A percentile compares a stretch with the other conserved stretches of the same genome.
Evolutionary conservation across 306 rosid species (phyloP).

Genomic region (Senna siamea): DNA sequence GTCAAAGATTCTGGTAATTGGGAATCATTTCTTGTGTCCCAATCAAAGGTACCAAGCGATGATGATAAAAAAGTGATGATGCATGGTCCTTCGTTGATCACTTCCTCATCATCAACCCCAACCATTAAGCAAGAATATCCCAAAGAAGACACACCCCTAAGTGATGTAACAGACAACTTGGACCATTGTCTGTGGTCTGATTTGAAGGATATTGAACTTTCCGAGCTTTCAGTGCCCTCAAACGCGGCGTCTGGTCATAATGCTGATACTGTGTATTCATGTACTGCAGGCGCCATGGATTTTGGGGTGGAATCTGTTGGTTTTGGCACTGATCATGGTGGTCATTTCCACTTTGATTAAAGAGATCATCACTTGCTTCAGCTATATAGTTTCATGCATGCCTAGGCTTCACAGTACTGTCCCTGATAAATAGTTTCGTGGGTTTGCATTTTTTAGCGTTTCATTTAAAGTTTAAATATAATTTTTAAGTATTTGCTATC

Average conservation of each 20-base stretch:
- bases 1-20: constrained; percentile 34
- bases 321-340: constrained; percentile 20
- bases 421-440: too few relatives aligned
- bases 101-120: not conserved
- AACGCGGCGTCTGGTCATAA: constrained; percentile 24
- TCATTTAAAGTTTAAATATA: not conserved
- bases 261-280: constrained; percentile 45
- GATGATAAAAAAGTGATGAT: not conserved
- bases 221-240: constrained; percentile 35
- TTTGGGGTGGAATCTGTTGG: constrained; percentile 39
- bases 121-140: constrained; percentile 47
- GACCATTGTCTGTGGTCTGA: constrained; percentile 57
- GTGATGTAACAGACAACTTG: constrained; percentile 47
- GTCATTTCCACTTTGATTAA: constrained; percentile 39
- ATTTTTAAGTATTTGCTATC: not conserved
- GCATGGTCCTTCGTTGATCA: not conserved
- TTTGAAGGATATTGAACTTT: constrained; percentile 55
- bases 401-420: too few relatives aligned
- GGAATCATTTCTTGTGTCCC: constrained; percentile 30
- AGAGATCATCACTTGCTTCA: not conserved
- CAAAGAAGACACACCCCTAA: constrained; percentile 44
- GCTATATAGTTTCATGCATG: too few relatives aligned
- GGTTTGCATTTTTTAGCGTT: not conserved
- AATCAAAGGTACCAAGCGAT: constrained; percentile 31
- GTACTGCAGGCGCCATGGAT: constrained; percentile 37